phyloP scores from a whole-genome alignment of 352 stramenopile genomes.

The Phytopythium sindhum region DNA sequence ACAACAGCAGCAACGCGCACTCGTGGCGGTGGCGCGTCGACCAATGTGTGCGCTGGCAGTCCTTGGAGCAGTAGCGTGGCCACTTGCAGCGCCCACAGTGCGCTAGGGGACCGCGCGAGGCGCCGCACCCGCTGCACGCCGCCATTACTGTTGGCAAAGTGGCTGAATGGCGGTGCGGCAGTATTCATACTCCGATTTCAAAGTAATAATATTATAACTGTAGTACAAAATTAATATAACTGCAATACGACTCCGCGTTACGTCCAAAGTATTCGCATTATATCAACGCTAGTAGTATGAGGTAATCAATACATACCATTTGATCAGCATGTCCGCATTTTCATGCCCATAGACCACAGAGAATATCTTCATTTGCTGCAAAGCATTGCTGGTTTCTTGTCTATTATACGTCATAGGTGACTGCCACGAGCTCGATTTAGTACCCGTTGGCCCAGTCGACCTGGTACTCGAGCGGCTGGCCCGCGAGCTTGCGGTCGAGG shows the following conservation, averaged over 20 bases:
- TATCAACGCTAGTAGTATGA: too few relatives aligned
- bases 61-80: constrained; percentile 56
- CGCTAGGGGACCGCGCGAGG: constrained; percentile 20
- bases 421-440: constrained; percentile 14
- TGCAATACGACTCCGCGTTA: too few relatives aligned
- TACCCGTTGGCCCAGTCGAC: constrained; percentile 58
- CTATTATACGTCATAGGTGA: too few relatives aligned
- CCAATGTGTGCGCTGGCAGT: constrained; percentile 55
- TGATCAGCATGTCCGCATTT: too few relatives aligned
- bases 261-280: too few relatives aligned
- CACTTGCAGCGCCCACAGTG: constrained; percentile 58
- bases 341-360: too few relatives aligned
- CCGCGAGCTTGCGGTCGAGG: constrained; percentile 35
- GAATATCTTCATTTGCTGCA: background rate
- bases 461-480: constrained; percentile 36
- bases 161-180: too few relatives aligned
- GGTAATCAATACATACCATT: too few relatives aligned
- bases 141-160: too few relatives aligned
- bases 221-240: too few relatives aligned
- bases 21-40: constrained; percentile 26
- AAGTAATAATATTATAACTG: too few relatives aligned
- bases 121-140: background rate
- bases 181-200: too few relatives aligned
- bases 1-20: constrained; percentile 27
- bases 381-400: background rate